Conservation (phyloP, 148 eudicot genomes). For the Chenopodium suecicum region DNA sequence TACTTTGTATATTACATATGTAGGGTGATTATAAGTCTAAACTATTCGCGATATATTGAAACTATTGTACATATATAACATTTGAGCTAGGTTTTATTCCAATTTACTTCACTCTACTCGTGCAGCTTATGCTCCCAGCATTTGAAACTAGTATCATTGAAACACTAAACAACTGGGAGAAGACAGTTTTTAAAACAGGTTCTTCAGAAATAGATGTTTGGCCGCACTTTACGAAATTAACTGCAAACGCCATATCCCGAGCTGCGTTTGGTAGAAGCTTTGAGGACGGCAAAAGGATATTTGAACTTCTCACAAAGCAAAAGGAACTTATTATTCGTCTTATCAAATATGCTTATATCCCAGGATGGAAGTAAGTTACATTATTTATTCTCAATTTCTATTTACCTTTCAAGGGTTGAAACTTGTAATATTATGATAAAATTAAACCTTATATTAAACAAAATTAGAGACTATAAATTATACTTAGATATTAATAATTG, state of each 20-base stretch:
- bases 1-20: too few relatives aligned
- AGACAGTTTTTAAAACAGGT: slow-evolving; percentile 20
- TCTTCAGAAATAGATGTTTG: slow-evolving; percentile 25
- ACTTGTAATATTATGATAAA: too few relatives aligned
- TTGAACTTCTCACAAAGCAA: slow-evolving; percentile 24
- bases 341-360: background rate
- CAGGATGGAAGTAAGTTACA: background rate
- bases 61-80: too few relatives aligned
- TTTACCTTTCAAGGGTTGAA: too few relatives aligned
- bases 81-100: too few relatives aligned
- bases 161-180: slow-evolving; percentile 28
- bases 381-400: too few relatives aligned
- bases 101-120: background rate
- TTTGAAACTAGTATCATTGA: slow-evolving; percentile 20
- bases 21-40: too few relatives aligned
- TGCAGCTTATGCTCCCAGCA: slow-evolving; percentile 18
- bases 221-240: slow-evolving; percentile 7
- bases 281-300: slow-evolving; percentile 23
- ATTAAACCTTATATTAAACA: too few relatives aligned
- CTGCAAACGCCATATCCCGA: slow-evolving; percentile 30
- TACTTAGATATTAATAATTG: background rate
- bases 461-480: too few relatives aligned
- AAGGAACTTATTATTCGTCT: background rate
- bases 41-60: too few relatives aligned
- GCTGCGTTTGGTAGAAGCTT: slow-evolving; percentile 31